Conservation (phyloP, 106 monocot genomes). For the Dactylorhiza incarnata region DNA sequence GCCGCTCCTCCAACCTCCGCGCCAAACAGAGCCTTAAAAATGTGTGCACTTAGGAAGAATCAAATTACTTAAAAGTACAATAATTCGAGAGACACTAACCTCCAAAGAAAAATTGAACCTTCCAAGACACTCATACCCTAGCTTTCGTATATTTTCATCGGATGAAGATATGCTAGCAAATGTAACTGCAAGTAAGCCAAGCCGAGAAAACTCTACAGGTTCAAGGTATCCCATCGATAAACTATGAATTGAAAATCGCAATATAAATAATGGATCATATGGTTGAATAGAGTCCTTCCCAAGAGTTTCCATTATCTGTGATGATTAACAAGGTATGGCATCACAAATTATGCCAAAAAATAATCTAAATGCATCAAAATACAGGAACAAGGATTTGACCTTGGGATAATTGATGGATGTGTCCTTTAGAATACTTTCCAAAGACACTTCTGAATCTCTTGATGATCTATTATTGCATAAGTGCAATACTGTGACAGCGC, state of each 20-base stretch:
- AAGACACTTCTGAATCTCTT: conserved; percentile 16
- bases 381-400: conserved; percentile 16
- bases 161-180: conserved; percentile 79
- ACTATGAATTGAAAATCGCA: conserved; percentile 67
- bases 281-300: conserved; percentile 10
- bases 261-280: conserved; percentile 84
- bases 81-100: conserved; percentile 24
- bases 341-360: background rate
- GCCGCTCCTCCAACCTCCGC: too few relatives aligned
- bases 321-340: conserved; percentile 9
- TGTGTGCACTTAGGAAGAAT: background rate
- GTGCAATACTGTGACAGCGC: conserved; percentile 45
- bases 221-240: conserved; percentile 65
- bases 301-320: conserved; percentile 24
- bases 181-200: conserved; percentile 79
- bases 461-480: conserved; percentile 52
- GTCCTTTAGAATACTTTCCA: conserved; percentile 44
- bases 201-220: conserved; percentile 70
- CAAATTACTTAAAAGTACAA: background rate
- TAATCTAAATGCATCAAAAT: background rate
- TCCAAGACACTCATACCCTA: conserved; percentile 76
- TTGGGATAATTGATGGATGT: conserved; percentile 19
- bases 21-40: background rate
- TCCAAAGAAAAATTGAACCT: conserved; percentile 58
- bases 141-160: conserved; percentile 57